These are phyloP conservation scores for Paraglomus brasilianum DNA, from an alignment of 192 early-diverging fungal genomes.

Conservation along the genomic window DNA sequence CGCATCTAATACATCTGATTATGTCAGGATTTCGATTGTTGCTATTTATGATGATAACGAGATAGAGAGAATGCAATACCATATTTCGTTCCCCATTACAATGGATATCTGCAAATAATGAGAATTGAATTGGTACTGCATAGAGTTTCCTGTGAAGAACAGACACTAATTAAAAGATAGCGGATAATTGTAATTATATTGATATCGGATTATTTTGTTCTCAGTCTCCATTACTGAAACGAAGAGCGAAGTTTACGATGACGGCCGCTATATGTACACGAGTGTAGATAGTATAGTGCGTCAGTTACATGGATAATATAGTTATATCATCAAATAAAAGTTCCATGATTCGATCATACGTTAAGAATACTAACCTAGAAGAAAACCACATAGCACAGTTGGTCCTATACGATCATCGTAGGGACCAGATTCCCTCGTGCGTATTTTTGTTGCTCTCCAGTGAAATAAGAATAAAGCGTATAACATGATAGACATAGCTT, in stretches of 20 bases:
- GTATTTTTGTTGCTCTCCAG: constrained; percentile 69
- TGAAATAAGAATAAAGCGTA: constrained; percentile 78
- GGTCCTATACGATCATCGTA: constrained; percentile 79
- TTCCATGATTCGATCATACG: background rate
- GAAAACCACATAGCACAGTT: constrained; percentile 62
- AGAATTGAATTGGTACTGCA: too few species aligned
- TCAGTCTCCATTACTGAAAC: background rate
- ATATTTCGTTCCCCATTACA: too few species aligned
- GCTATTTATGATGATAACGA: too few species aligned
- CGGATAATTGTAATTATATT: too few species aligned
- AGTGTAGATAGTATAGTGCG: background rate
- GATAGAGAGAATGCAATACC: too few species aligned
- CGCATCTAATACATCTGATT: too few species aligned
- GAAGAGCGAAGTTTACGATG: constrained; percentile 23
- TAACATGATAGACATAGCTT: constrained; percentile 71
- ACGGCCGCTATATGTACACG: constrained; percentile 3
- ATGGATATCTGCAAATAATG: too few species aligned
- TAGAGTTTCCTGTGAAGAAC: too few species aligned
- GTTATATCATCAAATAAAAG: background rate
- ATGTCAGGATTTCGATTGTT: too few species aligned
- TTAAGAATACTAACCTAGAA: constrained; percentile 41
- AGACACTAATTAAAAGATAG: too few species aligned
- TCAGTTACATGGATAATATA: background rate
- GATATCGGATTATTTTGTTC: too few species aligned
- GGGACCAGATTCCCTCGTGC: constrained; percentile 63